Conservation (phyloP, 768 basidiomycete genomes). For the Lactarius quietus region DNA sequence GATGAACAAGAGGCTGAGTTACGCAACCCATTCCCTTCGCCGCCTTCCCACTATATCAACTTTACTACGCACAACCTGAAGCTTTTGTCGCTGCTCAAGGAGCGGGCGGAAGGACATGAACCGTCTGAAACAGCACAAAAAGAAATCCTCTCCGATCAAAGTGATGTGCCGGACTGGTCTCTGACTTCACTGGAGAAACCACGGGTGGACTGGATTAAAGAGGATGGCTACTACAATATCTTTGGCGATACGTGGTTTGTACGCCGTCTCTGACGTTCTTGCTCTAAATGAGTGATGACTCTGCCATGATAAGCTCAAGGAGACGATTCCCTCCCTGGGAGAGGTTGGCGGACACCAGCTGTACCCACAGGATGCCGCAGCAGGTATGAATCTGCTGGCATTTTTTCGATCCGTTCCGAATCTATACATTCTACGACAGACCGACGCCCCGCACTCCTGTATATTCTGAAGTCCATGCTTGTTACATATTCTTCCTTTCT, state of each 20-base stretch:
- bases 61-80: conserved; percentile 73
- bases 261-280: conserved; percentile 33
- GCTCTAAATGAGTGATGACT: conserved; percentile 3
- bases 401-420: background rate
- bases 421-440: conserved; percentile 42
- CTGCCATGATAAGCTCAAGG: conserved; percentile 58
- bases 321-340: conserved; percentile 75
- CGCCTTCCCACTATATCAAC: conserved; percentile 77
- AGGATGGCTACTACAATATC: conserved; percentile 75
- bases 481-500: conserved; percentile 76
- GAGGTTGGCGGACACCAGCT: conserved; percentile 79
- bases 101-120: conserved; percentile 41
- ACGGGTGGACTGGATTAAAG: conserved; percentile 85
- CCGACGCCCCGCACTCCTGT: conserved; percentile 68
- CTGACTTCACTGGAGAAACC: conserved; percentile 78
- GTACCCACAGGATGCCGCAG: conserved; percentile 67
- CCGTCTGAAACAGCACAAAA: conserved; percentile 49
- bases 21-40: conserved; percentile 86
- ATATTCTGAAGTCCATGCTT: conserved; percentile 71
- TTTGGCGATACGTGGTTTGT: conserved; percentile 93
- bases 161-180: conserved; percentile 75
- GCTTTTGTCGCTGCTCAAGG: conserved; percentile 58
- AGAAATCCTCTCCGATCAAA: conserved; percentile 63
- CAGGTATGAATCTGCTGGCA: conserved; percentile 44
- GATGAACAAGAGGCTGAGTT: conserved; percentile 72